Evolutionary conservation across 305 asterid species (phyloP).

Genomic region (Fraxinus xanthoxyloides): DNA sequence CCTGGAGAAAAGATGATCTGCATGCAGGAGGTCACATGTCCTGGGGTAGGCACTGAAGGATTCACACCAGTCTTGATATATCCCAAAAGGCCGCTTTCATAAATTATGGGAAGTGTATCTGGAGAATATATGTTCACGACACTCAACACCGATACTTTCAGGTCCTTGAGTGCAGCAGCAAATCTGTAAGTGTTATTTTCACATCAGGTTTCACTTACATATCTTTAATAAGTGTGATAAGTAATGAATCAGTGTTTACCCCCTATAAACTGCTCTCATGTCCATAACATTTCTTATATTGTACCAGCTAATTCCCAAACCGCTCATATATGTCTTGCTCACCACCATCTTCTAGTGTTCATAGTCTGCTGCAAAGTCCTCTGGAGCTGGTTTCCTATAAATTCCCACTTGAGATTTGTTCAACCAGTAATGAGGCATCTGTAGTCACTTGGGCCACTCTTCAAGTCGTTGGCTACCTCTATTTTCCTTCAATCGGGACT

Average conservation of each 20-base stretch:
- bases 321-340: slow-evolving; percentile 53
- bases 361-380: slow-evolving; percentile 67
- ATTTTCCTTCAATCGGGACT: slow-evolving; percentile 48
- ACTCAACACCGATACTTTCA: slow-evolving; percentile 83
- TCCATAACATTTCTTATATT: slow-evolving; percentile 84
- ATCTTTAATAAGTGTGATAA: slow-evolving; percentile 6
- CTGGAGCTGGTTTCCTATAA: slow-evolving; percentile 83
- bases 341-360: slow-evolving; percentile 69
- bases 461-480: slow-evolving; percentile 86
- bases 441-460: slow-evolving; percentile 76
- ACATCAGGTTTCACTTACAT: slow-evolving; percentile 5
- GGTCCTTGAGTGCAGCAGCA: slow-evolving; percentile 85
- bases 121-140: slow-evolving; percentile 80
- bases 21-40: slow-evolving; percentile 82
- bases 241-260: slow-evolving; percentile 43
- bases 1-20: slow-evolving; percentile 82
- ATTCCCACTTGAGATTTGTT: slow-evolving; percentile 65
- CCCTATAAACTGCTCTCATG: slow-evolving; percentile 94
- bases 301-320: slow-evolving; percentile 76
- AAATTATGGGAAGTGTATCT: slow-evolving; percentile 88
- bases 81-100: slow-evolving; percentile 85
- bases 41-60: slow-evolving; percentile 93
- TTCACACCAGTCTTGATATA: slow-evolving; percentile 95
- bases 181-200: slow-evolving; percentile 48
- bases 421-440: slow-evolving; percentile 76